phyloP scores from a whole-genome alignment of 805 yeast genomes.

The Alloascoidea hylecoeti region DNA sequence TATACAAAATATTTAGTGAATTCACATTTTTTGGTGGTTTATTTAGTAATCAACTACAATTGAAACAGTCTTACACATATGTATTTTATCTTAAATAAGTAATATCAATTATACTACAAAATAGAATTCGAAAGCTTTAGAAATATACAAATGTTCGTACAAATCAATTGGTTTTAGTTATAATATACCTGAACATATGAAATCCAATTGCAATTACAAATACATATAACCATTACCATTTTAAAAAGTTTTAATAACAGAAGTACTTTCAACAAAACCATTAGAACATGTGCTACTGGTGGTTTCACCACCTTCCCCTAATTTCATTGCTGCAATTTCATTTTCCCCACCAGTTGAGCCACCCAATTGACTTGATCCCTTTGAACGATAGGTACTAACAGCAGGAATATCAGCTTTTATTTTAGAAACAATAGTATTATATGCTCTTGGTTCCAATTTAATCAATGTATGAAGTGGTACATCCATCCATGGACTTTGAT shows the following conservation, averaged over 20 bases:
- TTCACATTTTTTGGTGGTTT: too few relatives aligned
- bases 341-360: neutral
- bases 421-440: slow-evolving; percentile 74
- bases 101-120: too few relatives aligned
- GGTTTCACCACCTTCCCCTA: slow-evolving; percentile 1
- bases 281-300: neutral
- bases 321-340: neutral
- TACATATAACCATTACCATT: too few relatives aligned
- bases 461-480: slow-evolving; percentile 94
- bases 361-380: slow-evolving; percentile 31
- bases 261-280: neutral
- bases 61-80: too few relatives aligned
- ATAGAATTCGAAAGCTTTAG: too few relatives aligned
- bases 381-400: slow-evolving; percentile 90
- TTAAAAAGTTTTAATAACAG: neutral
- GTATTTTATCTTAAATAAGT: too few relatives aligned
- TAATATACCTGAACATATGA: too few relatives aligned
- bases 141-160: too few relatives aligned
- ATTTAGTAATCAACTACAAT: too few relatives aligned
- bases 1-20: too few relatives aligned
- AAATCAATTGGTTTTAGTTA: too few relatives aligned
- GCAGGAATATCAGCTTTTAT: slow-evolving; percentile 97
- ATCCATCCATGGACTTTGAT: slow-evolving; percentile 97
- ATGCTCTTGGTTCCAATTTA: slow-evolving; percentile 90
- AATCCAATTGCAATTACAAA: too few relatives aligned